Conservation (phyloP, 129 eudicot species). For the Mikania micrantha region DNA sequence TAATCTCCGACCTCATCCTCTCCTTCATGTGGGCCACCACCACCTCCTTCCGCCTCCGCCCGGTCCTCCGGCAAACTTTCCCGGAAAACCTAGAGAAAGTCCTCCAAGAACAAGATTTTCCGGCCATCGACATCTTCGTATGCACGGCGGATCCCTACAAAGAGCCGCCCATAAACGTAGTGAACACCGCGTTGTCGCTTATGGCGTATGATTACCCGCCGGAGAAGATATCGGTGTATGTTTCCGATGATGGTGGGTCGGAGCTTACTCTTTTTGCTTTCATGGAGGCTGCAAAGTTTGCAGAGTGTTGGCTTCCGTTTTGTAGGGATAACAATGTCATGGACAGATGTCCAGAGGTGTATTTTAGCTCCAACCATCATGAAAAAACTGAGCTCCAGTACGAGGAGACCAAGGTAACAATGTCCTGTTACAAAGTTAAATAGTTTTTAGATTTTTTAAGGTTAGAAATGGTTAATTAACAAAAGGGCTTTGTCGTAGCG, state of each 20-base stretch:
- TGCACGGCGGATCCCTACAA: constrained; percentile 72
- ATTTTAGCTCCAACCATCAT: constrained; percentile 30
- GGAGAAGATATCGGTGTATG: constrained; percentile 67
- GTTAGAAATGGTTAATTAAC: no score
- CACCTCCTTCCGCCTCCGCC: constrained; percentile 46
- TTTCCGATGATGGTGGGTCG: constrained; percentile 85
- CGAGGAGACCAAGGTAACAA: constrained; percentile 50
- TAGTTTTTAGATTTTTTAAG: no score
- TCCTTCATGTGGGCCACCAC: constrained; percentile 42
- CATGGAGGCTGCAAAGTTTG: constrained; percentile 76
- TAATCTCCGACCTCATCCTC: constrained; percentile 44
- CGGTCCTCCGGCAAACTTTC: constrained; percentile 33
- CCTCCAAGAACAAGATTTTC: constrained; percentile 27
- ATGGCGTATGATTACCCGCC: constrained; percentile 80
- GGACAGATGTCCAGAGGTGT: constrained; percentile 59
- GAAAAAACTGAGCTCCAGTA: background rate
- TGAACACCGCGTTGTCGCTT: constrained; percentile 59
- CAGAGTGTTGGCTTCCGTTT: constrained; percentile 61
- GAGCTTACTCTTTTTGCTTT: constrained; percentile 66
- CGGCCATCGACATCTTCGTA: constrained; percentile 54
- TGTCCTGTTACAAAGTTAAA: no score
- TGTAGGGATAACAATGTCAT: constrained; percentile 47
- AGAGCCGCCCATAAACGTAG: constrained; percentile 57
- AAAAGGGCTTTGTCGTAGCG: no score
- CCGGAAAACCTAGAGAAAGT: constrained; percentile 37